Base-by-base conservation (phyloP, 495 filamentous ascomycete genomes). In the Terfezia boudieri region DNA sequence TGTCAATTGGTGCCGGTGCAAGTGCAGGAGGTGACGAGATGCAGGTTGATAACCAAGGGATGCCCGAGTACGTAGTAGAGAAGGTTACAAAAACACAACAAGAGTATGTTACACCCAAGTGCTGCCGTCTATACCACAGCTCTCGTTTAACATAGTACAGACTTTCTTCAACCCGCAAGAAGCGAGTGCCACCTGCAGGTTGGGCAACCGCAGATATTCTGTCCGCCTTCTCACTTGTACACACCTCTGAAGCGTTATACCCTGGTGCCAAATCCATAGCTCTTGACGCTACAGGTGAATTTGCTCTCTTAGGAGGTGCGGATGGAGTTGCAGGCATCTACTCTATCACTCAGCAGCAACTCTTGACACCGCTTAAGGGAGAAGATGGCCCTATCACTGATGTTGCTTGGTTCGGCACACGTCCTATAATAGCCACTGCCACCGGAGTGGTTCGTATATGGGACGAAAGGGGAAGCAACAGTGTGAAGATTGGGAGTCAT, bases 121-220 rank as follows among this genome's bases (percentile, higher is more conserved):
- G 11, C 12, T 20, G 48, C 22, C 49, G 38, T 20, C 22, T 46
- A 48, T 50, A 46, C 36, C 22, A 51, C 36, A 22, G 51, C 26
- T 32, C 26, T 32, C 26, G 7, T 32, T 2, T 32, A 54, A 64
- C 37, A 50, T 46, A 12, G 55, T 23, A 43, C 60, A 95, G 88
- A 60, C 75, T 95, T 56, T 86, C 81, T 50, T 83, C 81, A 62
- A 79, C 78, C 37, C 80, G 90, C 55, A 81, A 85, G 66, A 98
- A 94, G 75, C 82, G 90, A 52, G 71, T 83, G 8, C 69, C 93
- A 36, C 90, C 90, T 20, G 75, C 84, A 54, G 81, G 73, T 46
- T 98, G 90, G 90, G 81, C 80, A 20, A 84, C 82, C 3, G 66
- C 73, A 41, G 86, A 94, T 41, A 72, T 72, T 4, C 74, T 98